Evolutionary conservation across 345 rosid genomes (phyloP).

Genomic region (Eucalyptus decipiens): DNA sequence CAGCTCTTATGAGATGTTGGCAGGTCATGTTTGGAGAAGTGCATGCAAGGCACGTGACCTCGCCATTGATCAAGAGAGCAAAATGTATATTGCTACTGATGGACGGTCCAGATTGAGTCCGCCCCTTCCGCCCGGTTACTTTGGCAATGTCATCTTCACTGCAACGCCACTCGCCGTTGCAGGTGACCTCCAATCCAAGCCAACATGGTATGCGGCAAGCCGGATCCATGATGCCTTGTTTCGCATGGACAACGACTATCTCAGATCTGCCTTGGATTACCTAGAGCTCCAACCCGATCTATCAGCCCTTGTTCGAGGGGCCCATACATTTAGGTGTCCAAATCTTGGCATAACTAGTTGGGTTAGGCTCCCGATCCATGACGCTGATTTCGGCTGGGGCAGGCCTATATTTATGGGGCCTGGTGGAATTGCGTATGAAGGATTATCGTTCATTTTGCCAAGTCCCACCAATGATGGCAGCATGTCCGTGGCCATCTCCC

Average conservation of each 20-base stretch:
- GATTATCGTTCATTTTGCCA: constrained; percentile 23
- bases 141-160: constrained; percentile 88
- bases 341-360: constrained; percentile 46
- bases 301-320: constrained; percentile 17
- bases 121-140: constrained; percentile 78
- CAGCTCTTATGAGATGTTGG: constrained; percentile 86
- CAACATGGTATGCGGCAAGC: constrained; percentile 84
- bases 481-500: constrained; percentile 34
- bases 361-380: constrained; percentile 14
- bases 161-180: constrained; percentile 74
- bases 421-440: constrained; percentile 32
- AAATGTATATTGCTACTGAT: constrained; percentile 84
- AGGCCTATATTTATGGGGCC: constrained; percentile 36
- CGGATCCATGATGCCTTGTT: constrained; percentile 65
- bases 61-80: constrained; percentile 53
- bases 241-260: constrained; percentile 75
- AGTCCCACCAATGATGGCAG: constrained; percentile 45
- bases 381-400: constrained; percentile 73
- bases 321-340: constrained; percentile 41
- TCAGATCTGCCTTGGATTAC: constrained; percentile 94
- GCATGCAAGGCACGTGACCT: constrained; percentile 73
- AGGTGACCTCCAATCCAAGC: constrained; percentile 56
- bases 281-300: constrained; percentile 53
- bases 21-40: constrained; percentile 90
- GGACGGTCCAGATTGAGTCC: constrained; percentile 78